These are phyloP conservation scores for Leishmania gerbilli DNA, from an alignment of 208 protist species.

Conservation along the genomic window DNA sequence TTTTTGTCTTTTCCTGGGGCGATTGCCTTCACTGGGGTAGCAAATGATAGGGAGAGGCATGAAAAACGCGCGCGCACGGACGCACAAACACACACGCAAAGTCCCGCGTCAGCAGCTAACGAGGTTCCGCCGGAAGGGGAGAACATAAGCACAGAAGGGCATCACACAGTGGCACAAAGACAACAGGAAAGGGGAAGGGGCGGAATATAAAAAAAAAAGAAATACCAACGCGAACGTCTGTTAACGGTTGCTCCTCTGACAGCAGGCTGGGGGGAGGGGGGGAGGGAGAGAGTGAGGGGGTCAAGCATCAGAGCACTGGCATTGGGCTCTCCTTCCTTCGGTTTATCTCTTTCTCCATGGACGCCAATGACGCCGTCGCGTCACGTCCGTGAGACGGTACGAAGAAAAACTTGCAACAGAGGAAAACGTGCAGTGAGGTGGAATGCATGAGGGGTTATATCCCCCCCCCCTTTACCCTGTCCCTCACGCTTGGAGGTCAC, in stretches of 20 bases:
- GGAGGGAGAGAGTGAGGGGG: background rate
- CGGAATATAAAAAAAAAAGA: background rate
- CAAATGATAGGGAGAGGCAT: background rate
- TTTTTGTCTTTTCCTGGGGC: background rate
- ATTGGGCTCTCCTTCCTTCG: background rate
- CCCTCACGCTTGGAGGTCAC: background rate
- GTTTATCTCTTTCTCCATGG: too few relatives aligned
- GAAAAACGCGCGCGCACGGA: background rate
- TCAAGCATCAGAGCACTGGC: background rate
- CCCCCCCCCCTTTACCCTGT: background rate
- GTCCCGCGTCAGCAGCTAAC: background rate
- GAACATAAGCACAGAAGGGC: background rate
- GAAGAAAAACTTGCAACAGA: background rate
- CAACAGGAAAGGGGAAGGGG: background rate
- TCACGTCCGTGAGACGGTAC: background rate
- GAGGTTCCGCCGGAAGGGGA: background rate
- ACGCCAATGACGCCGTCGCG: background rate
- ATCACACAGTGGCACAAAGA: background rate
- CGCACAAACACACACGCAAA: background rate
- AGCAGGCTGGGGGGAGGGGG: background rate
- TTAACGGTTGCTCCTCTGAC: background rate
- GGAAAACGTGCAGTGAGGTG: background rate
- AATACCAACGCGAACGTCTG: background rate
- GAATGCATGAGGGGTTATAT: background rate
- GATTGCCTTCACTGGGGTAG: background rate